Evolutionary conservation across 2,329 filamentous ascomycete genomes (phyloP), one percentile per base, ranked within the genome.

Genomic region (Pseudocercospora vitis): DNA sequence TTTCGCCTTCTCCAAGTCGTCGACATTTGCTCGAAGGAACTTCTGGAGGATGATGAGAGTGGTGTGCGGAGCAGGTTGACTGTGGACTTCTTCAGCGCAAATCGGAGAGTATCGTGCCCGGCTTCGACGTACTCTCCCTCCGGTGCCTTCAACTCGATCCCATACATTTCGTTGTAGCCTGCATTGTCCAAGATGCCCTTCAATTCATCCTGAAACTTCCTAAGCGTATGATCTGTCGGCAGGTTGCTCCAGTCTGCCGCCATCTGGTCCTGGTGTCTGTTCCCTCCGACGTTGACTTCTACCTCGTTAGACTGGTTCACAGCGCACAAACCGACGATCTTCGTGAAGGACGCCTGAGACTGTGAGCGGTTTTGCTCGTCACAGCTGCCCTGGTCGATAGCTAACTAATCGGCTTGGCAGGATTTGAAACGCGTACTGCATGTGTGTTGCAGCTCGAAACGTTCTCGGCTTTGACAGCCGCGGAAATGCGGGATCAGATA

Each of bases 31-130:
- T 63, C 91, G 89, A 52, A 97, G 82, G 75, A 91, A 96, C 77
- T 96, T 97, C 70, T 95, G 90, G 45, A 96, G 78, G 48, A 96
- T 82, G 64, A 96, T 85, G 68, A 88, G 86, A 44, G 88, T 91
- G 50, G 88, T 88, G 48, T 91, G 79, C 64, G 90, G 79, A 32
- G 66, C 61, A 12, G 64, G 62, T 54, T 65, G 37, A 19, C 59
- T 63, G 48, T n/a, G 14, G 14, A 14, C 11, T 18, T n/a, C n/a
- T n/a, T n/a, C n/a, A n/a, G n/a, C n/a, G n/a, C n/a, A n/a, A n/a
- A n/a, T n/a, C n/a, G n/a, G 46, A 59, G 52, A 58, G 55, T 53
- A 19, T 16, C 18, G 35, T 35, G n/a, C 24, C 11, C n/a, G 21
- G n/a, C n/a, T 45, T 26, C 7, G n/a, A 48, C 50, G 33, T 59